Evolutionary conservation across 2,329 filamentous ascomycete genomes (phyloP).

Genomic region (Ascochyta koolunga): DNA sequence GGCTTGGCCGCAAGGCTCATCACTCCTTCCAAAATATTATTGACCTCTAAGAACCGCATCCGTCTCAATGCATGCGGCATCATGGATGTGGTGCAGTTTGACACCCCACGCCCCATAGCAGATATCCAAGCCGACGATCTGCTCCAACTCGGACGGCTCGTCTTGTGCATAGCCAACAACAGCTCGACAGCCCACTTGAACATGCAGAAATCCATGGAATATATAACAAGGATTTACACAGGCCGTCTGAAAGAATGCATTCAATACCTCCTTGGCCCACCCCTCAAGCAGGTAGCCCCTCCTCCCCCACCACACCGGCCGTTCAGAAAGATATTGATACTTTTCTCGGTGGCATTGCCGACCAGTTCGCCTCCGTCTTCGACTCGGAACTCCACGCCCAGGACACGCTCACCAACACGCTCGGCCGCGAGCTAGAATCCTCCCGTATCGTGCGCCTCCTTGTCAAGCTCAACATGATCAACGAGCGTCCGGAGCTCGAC

Average conservation of each 20-base stretch:
- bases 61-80: constrained; percentile 87
- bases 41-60: constrained; percentile 89
- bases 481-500: constrained; percentile 86
- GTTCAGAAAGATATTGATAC: constrained; percentile 75
- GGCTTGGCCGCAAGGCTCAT: constrained; percentile 86
- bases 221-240: constrained; percentile 77
- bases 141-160: constrained; percentile 78
- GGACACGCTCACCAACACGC: constrained; percentile 74
- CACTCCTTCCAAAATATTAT: constrained; percentile 83
- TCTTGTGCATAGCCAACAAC: constrained; percentile 81
- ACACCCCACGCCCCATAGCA: constrained; percentile 68
- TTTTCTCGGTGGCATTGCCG: constrained; percentile 78
- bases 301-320: constrained; percentile 36
- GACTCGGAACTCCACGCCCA: constrained; percentile 80
- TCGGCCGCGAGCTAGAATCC: constrained; percentile 87
- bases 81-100: constrained; percentile 85
- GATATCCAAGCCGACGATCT: constrained; percentile 91
- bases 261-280: constrained; percentile 75
- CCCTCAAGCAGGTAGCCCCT: constrained; percentile 32
- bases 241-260: constrained; percentile 79
- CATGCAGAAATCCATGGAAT: constrained; percentile 73
- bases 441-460: constrained; percentile 79
- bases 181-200: constrained; percentile 66
- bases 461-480: constrained; percentile 84
- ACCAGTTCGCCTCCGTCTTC: constrained; percentile 75